Conservation (phyloP, 2,329 filamentous ascomycete species). For the Capronia epimyces region DNA sequence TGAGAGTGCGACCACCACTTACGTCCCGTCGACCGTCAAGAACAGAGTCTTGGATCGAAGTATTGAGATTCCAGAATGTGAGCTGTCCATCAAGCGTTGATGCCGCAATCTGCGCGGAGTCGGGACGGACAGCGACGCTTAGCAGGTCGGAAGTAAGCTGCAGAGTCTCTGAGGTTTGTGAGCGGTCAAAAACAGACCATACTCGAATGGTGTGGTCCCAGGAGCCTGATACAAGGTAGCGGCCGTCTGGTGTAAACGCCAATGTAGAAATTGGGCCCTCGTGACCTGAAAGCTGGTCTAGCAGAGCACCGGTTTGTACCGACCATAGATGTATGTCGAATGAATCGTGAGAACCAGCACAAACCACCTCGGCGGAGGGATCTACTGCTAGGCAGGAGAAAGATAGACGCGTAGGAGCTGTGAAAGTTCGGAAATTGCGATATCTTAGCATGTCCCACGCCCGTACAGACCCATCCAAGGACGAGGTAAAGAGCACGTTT, state of each 20-base stretch:
- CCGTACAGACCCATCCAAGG: slow-evolving; percentile 85
- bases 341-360: slow-evolving; percentile 88
- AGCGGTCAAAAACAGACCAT: slow-evolving; percentile 91
- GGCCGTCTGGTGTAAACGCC: slow-evolving; percentile 81
- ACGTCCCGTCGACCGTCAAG: slow-evolving; percentile 88
- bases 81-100: slow-evolving; percentile 90
- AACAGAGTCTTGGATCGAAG: slow-evolving; percentile 78
- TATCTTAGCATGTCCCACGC: slow-evolving; percentile 96
- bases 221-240: slow-evolving; percentile 78
- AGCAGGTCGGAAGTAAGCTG: slow-evolving; percentile 89
- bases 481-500: slow-evolving; percentile 92
- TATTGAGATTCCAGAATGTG: slow-evolving; percentile 88
- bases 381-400: slow-evolving; percentile 97
- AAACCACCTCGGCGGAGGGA: slow-evolving; percentile 91
- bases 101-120: slow-evolving; percentile 83
- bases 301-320: slow-evolving; percentile 90
- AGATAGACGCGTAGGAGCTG: slow-evolving; percentile 80
- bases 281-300: slow-evolving; percentile 85
- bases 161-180: slow-evolving; percentile 89
- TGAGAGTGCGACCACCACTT: slow-evolving; percentile 82
- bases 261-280: slow-evolving; percentile 88
- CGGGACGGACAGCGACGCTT: slow-evolving; percentile 78
- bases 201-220: slow-evolving; percentile 95
- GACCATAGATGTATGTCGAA: slow-evolving; percentile 99
- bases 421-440: slow-evolving; percentile 96